Evolutionary conservation across 352 stramenopile species (phyloP).

Genomic region (Phytophthora megakarya): DNA sequence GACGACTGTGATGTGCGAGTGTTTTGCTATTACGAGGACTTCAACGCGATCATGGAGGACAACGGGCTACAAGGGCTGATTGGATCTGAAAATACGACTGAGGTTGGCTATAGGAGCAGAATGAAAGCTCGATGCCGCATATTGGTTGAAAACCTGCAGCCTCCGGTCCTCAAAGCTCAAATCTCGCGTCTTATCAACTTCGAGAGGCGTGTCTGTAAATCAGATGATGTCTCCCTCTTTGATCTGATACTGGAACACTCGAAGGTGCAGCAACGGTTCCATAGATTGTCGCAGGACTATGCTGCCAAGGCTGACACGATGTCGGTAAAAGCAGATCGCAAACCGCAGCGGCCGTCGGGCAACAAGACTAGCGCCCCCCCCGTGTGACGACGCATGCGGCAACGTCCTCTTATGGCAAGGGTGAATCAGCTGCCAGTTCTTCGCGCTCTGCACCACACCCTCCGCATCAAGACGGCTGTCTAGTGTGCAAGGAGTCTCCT

Average conservation of each 20-base stretch:
- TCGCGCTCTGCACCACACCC: background rate
- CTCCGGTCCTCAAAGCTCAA: background rate
- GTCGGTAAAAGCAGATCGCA: background rate
- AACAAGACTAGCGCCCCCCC: no score
- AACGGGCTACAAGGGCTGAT: constrained; percentile 9
- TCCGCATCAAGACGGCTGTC: background rate
- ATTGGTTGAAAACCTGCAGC: constrained; percentile 6
- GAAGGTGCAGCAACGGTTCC: constrained; percentile 4
- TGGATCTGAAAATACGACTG: background rate
- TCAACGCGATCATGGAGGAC: constrained; percentile 8
- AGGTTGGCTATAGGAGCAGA: background rate
- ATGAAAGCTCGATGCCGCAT: constrained; percentile 5
- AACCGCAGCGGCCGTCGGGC: background rate
- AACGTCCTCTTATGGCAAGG: no score
- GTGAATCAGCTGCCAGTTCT: no score
- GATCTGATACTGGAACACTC: constrained; percentile 11
- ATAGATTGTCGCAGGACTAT: no score
- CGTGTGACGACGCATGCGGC: no score
- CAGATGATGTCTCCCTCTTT: background rate
- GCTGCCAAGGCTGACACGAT: background rate
- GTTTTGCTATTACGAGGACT: constrained; percentile 1
- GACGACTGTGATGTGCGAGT: no score
- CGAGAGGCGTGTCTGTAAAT: no score
- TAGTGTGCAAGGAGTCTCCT: constrained; percentile 7
- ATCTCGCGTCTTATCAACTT: no score